phyloP scores from a whole-genome alignment of 2,329 filamentous ascomycete species.

The Sordariomycetes sp. region DNA sequence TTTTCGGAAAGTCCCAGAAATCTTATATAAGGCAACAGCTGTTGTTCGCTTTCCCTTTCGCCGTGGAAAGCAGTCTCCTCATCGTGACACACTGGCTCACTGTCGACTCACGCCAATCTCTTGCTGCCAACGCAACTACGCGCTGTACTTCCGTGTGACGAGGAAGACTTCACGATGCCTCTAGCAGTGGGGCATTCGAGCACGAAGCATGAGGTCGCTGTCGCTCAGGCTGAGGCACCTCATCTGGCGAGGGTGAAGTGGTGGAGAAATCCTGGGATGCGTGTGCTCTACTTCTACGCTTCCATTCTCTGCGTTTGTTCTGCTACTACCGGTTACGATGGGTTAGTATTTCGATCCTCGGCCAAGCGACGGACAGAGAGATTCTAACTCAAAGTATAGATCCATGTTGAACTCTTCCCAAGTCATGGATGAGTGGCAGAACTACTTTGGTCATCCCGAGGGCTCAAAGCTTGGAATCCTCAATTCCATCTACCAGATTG shows the following conservation, averaged over 20 bases:
- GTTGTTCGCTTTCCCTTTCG: neutral
- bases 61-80: neutral
- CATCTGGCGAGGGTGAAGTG: constrained; percentile 40
- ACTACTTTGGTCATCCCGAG: constrained; percentile 31
- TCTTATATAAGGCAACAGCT: neutral
- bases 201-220: constrained; percentile 6
- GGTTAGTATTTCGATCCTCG: constrained; percentile 30
- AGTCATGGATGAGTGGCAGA: constrained; percentile 43
- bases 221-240: constrained; percentile 37
- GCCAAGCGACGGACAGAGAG: neutral
- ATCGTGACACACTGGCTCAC: neutral
- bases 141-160: too few relatives aligned
- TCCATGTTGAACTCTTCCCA: constrained; percentile 47
- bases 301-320: constrained; percentile 43
- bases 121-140: neutral
- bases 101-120: neutral
- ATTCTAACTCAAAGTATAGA: neutral
- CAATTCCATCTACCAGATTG: constrained; percentile 42
- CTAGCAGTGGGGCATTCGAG: constrained; percentile 2
- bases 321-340: constrained; percentile 48
- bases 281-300: constrained; percentile 45
- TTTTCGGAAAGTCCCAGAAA: too few relatives aligned
- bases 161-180: constrained; percentile 3
- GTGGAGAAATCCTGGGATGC: constrained; percentile 44
- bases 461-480: constrained; percentile 34